These are phyloP conservation scores for Jackrogersella minutella DNA, from an alignment of 495 filamentous ascomycete species.

Conservation along the genomic window DNA sequence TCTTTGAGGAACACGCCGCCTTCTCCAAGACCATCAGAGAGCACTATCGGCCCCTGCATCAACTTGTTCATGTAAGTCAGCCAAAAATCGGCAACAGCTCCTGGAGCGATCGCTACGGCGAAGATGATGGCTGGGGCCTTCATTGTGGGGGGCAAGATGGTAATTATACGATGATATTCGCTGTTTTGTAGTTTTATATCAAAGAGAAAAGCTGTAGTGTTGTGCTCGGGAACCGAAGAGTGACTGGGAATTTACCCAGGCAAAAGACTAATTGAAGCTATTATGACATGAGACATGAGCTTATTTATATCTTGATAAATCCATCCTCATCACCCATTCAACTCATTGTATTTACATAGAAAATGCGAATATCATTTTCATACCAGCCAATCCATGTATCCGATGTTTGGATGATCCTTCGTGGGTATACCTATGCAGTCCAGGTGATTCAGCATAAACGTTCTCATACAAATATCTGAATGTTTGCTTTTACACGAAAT, in stretches of 20 bases:
- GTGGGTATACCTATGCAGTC: not conserved
- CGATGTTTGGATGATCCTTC: not conserved
- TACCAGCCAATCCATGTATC: not conserved
- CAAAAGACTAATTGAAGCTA: no score
- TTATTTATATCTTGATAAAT: not conserved
- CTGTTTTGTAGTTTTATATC: no score
- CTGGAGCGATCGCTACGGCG: not conserved
- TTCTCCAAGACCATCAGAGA: not conserved
- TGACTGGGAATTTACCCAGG: no score
- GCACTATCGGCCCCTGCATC: not conserved
- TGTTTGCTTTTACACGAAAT: not conserved
- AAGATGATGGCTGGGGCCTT: not conserved
- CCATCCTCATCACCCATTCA: not conserved
- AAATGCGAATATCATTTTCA: not conserved
- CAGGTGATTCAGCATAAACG: not conserved
- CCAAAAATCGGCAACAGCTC: slow-evolving; percentile 13
- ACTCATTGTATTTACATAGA: not conserved
- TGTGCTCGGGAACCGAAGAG: no score
- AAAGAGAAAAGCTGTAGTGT: no score
- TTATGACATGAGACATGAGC: not conserved
- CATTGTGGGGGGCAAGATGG: not conserved
- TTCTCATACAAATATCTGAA: not conserved
- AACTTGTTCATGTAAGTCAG: not conserved
- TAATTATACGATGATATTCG: no score
- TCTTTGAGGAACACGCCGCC: not conserved